phyloP scores from a whole-genome alignment of 768 basidiomycete species.

The Lactifluus piperatus region DNA sequence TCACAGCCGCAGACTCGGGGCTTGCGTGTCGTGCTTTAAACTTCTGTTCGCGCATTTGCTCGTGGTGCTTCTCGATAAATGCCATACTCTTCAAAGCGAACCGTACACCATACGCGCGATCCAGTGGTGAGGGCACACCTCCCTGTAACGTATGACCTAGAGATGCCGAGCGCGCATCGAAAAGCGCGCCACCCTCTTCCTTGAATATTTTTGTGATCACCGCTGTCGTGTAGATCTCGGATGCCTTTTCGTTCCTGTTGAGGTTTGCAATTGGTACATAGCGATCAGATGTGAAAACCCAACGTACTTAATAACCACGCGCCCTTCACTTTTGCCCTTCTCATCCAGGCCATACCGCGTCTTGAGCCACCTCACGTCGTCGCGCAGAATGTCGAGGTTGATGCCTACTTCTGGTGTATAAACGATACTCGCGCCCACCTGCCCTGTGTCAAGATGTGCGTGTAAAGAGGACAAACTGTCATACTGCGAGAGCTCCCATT shows the following conservation, averaged over 20 bases:
- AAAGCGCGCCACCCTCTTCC: conserved; percentile 87
- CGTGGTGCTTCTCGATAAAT: conserved; percentile 83
- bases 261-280: neutral
- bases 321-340: conserved; percentile 86
- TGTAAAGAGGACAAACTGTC: conserved; percentile 23
- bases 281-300: neutral
- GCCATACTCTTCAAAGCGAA: conserved; percentile 88
- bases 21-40: conserved; percentile 46
- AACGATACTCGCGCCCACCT: conserved; percentile 88
- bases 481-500: conserved; percentile 89
- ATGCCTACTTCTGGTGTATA: conserved; percentile 94
- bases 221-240: conserved; percentile 83
- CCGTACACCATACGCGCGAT: conserved; percentile 85
- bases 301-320: conserved; percentile 81
- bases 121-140: conserved; percentile 89
- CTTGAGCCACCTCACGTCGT: conserved; percentile 84
- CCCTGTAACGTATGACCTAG: conserved; percentile 97
- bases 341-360: conserved; percentile 77
- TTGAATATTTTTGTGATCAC: conserved; percentile 90
- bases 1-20: conserved; percentile 72
- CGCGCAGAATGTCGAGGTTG: conserved; percentile 65
- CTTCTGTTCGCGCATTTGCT: conserved; percentile 40
- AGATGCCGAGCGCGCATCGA: conserved; percentile 92
- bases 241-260: conserved; percentile 75
- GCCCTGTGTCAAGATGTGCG: neutral